phyloP scores from a whole-genome alignment of 768 basidiomycete species.

The Mycena latifolia region DNA sequence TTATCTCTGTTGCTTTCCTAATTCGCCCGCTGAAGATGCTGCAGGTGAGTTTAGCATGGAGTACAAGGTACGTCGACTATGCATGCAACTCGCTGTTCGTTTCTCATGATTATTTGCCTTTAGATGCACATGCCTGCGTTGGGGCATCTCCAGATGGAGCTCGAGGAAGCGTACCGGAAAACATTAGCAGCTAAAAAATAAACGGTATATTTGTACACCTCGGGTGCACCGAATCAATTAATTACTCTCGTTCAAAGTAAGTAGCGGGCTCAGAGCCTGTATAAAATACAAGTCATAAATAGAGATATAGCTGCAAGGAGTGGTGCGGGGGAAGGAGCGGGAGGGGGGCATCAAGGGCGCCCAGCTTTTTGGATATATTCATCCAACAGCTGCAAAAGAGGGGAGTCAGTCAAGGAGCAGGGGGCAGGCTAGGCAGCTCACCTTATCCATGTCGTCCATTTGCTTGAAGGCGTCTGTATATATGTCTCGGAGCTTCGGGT shows the following conservation, averaged over 20 bases:
- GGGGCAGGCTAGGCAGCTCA: slow-evolving; percentile 36
- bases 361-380: slow-evolving; percentile 22
- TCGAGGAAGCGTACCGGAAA: slow-evolving; percentile 90
- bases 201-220: slow-evolving; percentile 25
- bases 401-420: background rate
- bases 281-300: slow-evolving; percentile 24
- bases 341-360: slow-evolving; percentile 23
- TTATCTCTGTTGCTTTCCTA: background rate
- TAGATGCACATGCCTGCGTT: slow-evolving; percentile 88
- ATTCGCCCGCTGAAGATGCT: background rate
- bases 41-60: slow-evolving; percentile 84
- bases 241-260: slow-evolving; percentile 16
- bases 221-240: slow-evolving; percentile 1
- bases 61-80: slow-evolving; percentile 69
- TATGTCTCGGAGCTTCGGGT: slow-evolving; percentile 79
- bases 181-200: slow-evolving; percentile 81
- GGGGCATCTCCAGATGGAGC: slow-evolving; percentile 88
- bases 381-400: slow-evolving; percentile 22
- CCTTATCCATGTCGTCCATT: slow-evolving; percentile 86
- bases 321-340: too few species aligned
- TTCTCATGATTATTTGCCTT: slow-evolving; percentile 18
- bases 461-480: slow-evolving; percentile 79
- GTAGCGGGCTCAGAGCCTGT: slow-evolving; percentile 5
- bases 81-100: background rate
- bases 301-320: too few species aligned